Evolutionary conservation across 1,139 yeast species (phyloP).

Genomic region (Geotrichum citri-aurantii): DNA sequence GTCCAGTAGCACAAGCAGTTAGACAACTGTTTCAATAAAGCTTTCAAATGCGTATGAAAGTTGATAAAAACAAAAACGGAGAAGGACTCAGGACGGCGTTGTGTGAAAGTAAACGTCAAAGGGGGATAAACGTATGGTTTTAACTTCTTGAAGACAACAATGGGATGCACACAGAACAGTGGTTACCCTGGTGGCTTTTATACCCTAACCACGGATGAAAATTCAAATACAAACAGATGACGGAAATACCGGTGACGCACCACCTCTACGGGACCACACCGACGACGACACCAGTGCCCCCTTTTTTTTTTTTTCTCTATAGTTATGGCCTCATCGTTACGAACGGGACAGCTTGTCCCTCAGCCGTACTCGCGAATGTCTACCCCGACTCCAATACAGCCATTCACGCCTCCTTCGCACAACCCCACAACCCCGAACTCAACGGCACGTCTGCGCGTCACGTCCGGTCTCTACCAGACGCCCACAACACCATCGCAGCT

Average conservation of each 20-base stretch:
- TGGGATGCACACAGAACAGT: neutral
- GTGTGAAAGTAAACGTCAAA: too few relatives aligned
- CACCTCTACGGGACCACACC: neutral
- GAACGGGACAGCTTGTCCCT: constrained; percentile 17
- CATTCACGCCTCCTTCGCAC: constrained; percentile 21
- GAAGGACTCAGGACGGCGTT: too few relatives aligned
- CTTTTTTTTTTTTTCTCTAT: neutral
- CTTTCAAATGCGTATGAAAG: neutral
- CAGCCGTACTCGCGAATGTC: constrained; percentile 23
- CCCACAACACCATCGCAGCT: constrained; percentile 13
- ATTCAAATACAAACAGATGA: neutral
- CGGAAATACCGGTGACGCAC: neutral
- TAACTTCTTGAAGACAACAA: neutral
- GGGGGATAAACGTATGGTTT: neutral
- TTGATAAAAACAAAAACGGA: neutral
- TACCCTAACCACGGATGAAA: constrained; percentile 5
- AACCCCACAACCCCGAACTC: constrained; percentile 16
- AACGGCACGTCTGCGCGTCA: constrained; percentile 11
- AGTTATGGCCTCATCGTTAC: constrained; percentile 11
- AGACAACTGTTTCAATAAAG: neutral
- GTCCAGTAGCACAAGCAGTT: neutral
- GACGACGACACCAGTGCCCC: neutral
- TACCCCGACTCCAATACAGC: constrained; percentile 24
- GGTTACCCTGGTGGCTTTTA: constrained; percentile 7
- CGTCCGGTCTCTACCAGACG: constrained; percentile 8